These are phyloP conservation scores for Puccinia triticina DNA, from an alignment of 1,284 basidiomycete species.

Conservation along the genomic window DNA sequence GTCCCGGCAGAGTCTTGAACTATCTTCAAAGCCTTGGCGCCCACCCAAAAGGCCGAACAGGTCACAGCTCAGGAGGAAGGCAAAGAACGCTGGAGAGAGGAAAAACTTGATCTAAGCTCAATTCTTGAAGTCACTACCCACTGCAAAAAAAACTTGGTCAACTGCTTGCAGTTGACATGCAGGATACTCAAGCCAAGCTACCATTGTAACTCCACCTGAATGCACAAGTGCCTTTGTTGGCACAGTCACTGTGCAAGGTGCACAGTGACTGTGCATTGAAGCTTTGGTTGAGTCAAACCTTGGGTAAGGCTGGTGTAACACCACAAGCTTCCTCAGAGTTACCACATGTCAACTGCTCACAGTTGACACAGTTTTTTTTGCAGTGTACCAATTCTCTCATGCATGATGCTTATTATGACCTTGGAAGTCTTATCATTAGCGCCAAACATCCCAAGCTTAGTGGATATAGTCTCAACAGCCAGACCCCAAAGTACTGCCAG, in stretches of 20 bases:
- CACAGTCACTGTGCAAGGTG: no score
- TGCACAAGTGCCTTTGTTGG: not conserved
- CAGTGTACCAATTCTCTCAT: slow-evolving; percentile 20
- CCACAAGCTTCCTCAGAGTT: no score
- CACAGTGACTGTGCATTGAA: no score
- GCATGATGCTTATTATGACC: slow-evolving; percentile 7
- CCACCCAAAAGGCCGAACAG: not conserved
- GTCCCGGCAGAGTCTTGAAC: not conserved
- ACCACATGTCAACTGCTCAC: no score
- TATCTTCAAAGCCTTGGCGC: slow-evolving; percentile 12
- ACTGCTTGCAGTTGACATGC: no score
- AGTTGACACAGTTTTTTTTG: no score
- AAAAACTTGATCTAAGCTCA: not conserved
- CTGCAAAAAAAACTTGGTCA: no score
- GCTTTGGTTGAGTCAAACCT: no score
- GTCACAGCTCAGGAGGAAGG: not conserved
- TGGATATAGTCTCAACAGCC: slow-evolving; percentile 30
- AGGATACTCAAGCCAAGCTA: no score
- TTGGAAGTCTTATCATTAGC: not conserved
- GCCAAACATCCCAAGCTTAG: slow-evolving; percentile 28
- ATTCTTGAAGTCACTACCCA: slow-evolving; percentile 13
- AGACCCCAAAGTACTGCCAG: slow-evolving; percentile 5
- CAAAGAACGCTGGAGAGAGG: not conserved
- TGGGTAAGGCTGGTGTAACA: no score
- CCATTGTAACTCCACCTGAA: no score